Base-by-base conservation (phyloP, 2,329 filamentous ascomycete genomes). In the Zymoseptoria pseudotritici region DNA sequence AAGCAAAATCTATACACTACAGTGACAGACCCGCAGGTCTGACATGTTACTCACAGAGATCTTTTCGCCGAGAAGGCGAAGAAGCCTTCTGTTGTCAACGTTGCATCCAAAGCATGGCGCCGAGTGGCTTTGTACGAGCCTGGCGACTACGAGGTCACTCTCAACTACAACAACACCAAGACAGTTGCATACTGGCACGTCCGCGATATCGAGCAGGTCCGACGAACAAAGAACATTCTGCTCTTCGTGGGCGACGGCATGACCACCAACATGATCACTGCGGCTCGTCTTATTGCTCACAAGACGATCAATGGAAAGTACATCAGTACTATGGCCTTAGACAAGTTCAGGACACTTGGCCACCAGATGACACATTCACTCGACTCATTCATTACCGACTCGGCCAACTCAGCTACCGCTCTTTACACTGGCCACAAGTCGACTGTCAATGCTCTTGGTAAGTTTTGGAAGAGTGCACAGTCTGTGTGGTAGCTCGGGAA, bases 351-450 rank as follows among this genome's bases (percentile, higher is more conserved):
- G 2, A 83, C 66, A 10, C 56, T 69, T 49, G 90, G 90, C 20
- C 90, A 95, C 73, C 90, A 93, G 76, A 93, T 94, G 82, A 92
- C 90, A 10, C 89, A 93, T 75, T 92, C 89, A 1, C 84, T 94
- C 70, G 89, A 93, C 22, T 86, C 81, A 55, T 93, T 89, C 80
- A 93, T 94, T 71, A 94, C 90, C 46, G 90, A 94, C 74, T 90
- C 87, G 62, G 90, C 90, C 75, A 94, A 94, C 77, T 91, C 87
- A 4, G 90, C 90, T 3, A 90, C 87, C 51, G 88, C 90, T 17
- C 79, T 94, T 19, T 94, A 93, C 77, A 86, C 83, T 22, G 90
- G 90, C 51, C 90, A 94, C 79, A 94, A 94, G 81, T 88, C 84
- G 69, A 88, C 85, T 0, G 89, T 93, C 65, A 92, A 94, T 70